These are phyloP conservation scores for Citrus trifoliata DNA, from an alignment of 345 rosid species.

Conservation along the genomic window DNA sequence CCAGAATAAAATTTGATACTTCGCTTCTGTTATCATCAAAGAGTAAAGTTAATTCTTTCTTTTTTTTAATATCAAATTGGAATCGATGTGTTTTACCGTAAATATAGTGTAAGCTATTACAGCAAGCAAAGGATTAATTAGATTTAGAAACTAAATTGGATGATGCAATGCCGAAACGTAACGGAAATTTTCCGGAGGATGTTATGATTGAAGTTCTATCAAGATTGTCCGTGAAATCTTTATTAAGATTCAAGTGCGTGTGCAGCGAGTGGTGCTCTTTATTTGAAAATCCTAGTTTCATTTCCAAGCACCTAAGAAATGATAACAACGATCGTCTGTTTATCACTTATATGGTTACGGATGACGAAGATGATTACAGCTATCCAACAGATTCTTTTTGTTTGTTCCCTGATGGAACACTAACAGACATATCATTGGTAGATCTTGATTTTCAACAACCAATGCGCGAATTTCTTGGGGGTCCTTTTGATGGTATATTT, in stretches of 20 bases:
- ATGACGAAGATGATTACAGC: not conserved
- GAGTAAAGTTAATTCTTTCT: too few relatives aligned
- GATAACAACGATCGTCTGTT: not conserved
- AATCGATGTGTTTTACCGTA: too few relatives aligned
- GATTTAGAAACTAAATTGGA: too few relatives aligned
- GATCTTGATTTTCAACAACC: not conserved
- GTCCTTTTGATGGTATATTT: too few relatives aligned
- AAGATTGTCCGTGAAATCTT: not conserved
- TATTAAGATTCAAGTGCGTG: not conserved
- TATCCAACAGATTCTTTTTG: not conserved
- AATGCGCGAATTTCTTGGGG: not conserved
- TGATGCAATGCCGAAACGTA: not conserved
- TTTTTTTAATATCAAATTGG: too few relatives aligned
- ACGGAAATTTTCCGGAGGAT: not conserved
- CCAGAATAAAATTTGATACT: too few relatives aligned
- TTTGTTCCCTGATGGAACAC: not conserved
- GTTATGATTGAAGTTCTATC: not conserved
- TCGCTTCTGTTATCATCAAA: too few relatives aligned
- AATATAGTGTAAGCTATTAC: too few relatives aligned
- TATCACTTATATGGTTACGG: too few relatives aligned
- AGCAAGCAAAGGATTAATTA: too few relatives aligned
- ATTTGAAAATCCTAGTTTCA: not conserved
- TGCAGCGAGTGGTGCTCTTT: not conserved
- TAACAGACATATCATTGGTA: not conserved
- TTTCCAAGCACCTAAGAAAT: not conserved